Base-by-base conservation (phyloP, 2,329 filamentous ascomycete genomes). In the Hymenoscyphus linearis region DNA sequence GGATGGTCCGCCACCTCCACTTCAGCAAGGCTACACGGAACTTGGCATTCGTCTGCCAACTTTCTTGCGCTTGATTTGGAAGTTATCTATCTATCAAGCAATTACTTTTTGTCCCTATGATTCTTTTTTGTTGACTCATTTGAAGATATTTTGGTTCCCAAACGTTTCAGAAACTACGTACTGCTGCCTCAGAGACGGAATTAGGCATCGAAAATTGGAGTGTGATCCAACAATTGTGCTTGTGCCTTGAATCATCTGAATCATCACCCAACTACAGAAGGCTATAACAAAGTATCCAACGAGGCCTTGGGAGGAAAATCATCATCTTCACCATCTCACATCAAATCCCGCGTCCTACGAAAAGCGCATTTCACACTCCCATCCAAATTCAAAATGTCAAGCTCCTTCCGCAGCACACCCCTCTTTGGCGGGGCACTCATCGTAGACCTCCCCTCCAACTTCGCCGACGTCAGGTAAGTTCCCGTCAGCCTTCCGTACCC, bases 351-450 rank as follows among this genome's bases (percentile, higher is more conserved):
- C 18, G 3, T 25, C 18, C 1, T 50, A 9, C 18, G 22, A 50
- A 47, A 25, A 18, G 40, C 12, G 31, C 31, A 31, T 9, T 9
- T 50, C 18, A 50, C 44, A 22, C 44, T 4, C 18, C 12, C 44
- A 9, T 50, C 18, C 4, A 50, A 10, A 13, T 25, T 12, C 22
- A 18, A 22, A 50, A 74, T 56, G 60, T 85, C 82, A 80, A 75
- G 83, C 66, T 74, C 76, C 31, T 91, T 82, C 75, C 78, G 77
- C 64, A 79, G 72, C 68, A 85, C 81, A 55, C 78, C 82, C 59
- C 84, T 93, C 54, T 93, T 86, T 72, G 89, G 89, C 72, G 88
- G 88, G 72, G 88, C 89, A 63, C 83, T 92, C 65, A 79, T 82
- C 66, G 84, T 81, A 69, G 87, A 91, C 64, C 77, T 92, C 14